Base-by-base conservation (phyloP, 2,329 filamentous ascomycete genomes). In the Peltaster fructicola region DNA sequence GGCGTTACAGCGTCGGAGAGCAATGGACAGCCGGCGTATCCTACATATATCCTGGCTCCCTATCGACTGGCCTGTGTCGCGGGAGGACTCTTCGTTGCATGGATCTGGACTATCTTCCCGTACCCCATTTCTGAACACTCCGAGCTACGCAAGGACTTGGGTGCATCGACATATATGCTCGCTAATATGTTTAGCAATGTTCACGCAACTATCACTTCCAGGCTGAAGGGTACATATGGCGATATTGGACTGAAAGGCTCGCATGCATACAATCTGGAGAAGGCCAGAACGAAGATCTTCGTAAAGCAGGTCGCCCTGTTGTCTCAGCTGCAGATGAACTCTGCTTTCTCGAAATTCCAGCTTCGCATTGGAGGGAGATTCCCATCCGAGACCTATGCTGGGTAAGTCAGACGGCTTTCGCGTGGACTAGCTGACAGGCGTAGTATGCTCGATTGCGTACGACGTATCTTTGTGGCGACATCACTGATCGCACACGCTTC, bases 91-190 rank as follows among this genome's bases (percentile, higher is more conserved):
- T 56, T 65, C 1, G 66, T 81, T 1, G 73, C 74, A 3, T 81
- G 78, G 42, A 57, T 82, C 40, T 82, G 74, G 74, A 81, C 75
- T 0, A 63, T 79, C 29, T 79, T 81, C 43, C 76, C 76, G 0
- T 75, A 65, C 33, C 74, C 76, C 0, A 59, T 79, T 20, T 73
- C 73, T 0, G 77, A 81, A 38, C 68, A 74, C 23, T 69, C 69
- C 2, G 68, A 69, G 38, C 57, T 84, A 5, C 64, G 77, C 6
- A 67, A 68, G 35, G 72, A 75, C 33, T 54, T 82, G 2, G 73
- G 74, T 4, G 65, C 65, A 1, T 67, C 73, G 0, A 53, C 82
- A 3, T 80, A 79, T 44, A 57, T 81, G 5, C 58, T 80, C 3
- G 75, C 75, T 2, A 81, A 78, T 39, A 75, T 74, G 45, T 79